Conservation (phyloP, 495 filamentous ascomycete genomes). For the Usnea hakonensis region DNA sequence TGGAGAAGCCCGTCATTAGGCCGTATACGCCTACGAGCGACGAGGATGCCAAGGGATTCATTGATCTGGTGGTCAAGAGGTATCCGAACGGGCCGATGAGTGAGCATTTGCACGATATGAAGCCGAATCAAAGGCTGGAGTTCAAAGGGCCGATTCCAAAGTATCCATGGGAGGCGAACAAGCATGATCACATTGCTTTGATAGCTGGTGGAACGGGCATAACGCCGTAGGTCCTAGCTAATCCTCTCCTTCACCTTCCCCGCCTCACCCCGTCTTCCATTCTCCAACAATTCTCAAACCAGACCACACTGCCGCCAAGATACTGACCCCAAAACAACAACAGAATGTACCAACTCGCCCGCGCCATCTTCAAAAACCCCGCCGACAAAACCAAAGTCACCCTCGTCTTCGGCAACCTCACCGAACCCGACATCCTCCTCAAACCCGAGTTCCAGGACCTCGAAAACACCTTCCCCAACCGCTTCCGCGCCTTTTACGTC, state of each 20-base stretch:
- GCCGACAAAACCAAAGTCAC: slow-evolving; percentile 54
- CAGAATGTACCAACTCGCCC: slow-evolving; percentile 71
- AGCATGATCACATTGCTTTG: slow-evolving; percentile 88
- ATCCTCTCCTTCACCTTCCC: too few relatives aligned
- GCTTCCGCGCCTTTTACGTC: slow-evolving; percentile 53
- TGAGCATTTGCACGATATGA: slow-evolving; percentile 75
- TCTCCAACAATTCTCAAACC: not conserved
- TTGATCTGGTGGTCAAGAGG: slow-evolving; percentile 85
- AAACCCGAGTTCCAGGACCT: slow-evolving; percentile 46
- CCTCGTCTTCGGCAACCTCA: slow-evolving; percentile 59
- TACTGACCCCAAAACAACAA: too few relatives aligned
- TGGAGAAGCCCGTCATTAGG: slow-evolving; percentile 73
- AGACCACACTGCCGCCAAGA: not conserved
- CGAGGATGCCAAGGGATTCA: slow-evolving; percentile 67
- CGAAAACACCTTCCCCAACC: slow-evolving; percentile 44
- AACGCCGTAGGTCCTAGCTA: slow-evolving; percentile 57
- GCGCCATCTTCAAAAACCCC: slow-evolving; percentile 55
- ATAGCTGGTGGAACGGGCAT: slow-evolving; percentile 95
- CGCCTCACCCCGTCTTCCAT: slow-evolving; percentile 26
- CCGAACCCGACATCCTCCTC: slow-evolving; percentile 54
- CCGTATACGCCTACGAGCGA: slow-evolving; percentile 91
- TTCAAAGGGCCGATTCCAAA: slow-evolving; percentile 95
- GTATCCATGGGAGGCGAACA: slow-evolving; percentile 85
- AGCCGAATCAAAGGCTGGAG: slow-evolving; percentile 66
- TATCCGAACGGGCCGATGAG: slow-evolving; percentile 91